These are phyloP conservation scores for Acephala macrosclerotiorum DNA, from an alignment of 2,329 filamentous ascomycete genomes.

Conservation along the genomic window DNA sequence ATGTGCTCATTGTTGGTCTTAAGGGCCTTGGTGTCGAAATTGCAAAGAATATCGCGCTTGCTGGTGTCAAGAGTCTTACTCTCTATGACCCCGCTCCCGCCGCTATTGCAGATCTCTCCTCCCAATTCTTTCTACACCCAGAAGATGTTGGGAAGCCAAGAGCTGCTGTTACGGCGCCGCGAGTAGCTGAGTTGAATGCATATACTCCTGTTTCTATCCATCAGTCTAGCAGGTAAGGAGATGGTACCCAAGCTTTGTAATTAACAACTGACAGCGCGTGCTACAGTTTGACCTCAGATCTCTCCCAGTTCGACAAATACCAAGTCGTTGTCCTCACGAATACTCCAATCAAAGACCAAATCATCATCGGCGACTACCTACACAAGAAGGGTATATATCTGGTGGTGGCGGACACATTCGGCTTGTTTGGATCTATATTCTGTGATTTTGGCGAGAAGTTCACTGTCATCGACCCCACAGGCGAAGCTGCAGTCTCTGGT, in stretches of 20 bases:
- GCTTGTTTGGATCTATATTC: constrained; percentile 94
- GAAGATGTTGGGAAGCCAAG: constrained; percentile 92
- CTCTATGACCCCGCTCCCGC: constrained; percentile 89
- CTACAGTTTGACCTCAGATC: constrained; percentile 73
- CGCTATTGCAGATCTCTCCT: constrained; percentile 86
- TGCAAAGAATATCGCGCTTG: constrained; percentile 97
- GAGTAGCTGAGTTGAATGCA: constrained; percentile 92
- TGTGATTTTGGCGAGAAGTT: constrained; percentile 98
- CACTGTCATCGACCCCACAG: constrained; percentile 86
- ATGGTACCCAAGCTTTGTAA: neutral
- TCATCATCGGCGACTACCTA: constrained; percentile 89
- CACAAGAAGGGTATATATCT: constrained; percentile 93
- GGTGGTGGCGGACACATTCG: constrained; percentile 87
- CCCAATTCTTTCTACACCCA: constrained; percentile 93
- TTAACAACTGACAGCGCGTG: constrained; percentile 27
- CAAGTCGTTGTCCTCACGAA: constrained; percentile 93
- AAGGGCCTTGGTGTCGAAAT: constrained; percentile 97
- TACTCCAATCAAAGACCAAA: constrained; percentile 80
- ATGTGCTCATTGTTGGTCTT: constrained; percentile 89
- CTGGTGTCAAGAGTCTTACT: constrained; percentile 96
- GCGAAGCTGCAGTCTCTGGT: constrained; percentile 85
- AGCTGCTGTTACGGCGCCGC: constrained; percentile 84
- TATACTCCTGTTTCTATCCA: constrained; percentile 92
- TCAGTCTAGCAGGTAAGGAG: constrained; percentile 58
- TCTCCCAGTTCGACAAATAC: constrained; percentile 86